phyloP scores from a whole-genome alignment of 495 filamentous ascomycete species.

The Hypoxylon rickii region DNA sequence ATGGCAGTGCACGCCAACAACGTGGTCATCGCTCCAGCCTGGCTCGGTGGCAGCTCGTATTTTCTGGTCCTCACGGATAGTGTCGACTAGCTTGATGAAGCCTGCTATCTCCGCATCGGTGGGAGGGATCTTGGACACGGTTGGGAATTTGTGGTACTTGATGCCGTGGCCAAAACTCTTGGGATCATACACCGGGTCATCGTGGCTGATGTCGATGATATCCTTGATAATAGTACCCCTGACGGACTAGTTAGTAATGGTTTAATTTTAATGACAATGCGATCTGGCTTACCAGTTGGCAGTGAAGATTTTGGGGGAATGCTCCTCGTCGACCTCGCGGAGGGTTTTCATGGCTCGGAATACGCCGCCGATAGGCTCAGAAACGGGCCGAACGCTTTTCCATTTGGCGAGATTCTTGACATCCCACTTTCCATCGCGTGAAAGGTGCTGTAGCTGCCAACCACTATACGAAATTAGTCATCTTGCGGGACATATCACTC shows the following conservation, averaged over 20 bases:
- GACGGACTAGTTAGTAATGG: slow-evolving; percentile 5
- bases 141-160: slow-evolving; percentile 84
- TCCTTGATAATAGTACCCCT: slow-evolving; percentile 64
- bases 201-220: slow-evolving; percentile 86
- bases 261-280: neutral
- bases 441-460: slow-evolving; percentile 89
- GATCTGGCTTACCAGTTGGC: slow-evolving; percentile 56
- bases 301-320: slow-evolving; percentile 77
- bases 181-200: slow-evolving; percentile 83
- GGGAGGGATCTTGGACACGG: slow-evolving; percentile 89
- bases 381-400: slow-evolving; percentile 77
- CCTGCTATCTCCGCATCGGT: slow-evolving; percentile 71
- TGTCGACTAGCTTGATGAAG: slow-evolving; percentile 81
- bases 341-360: slow-evolving; percentile 90
- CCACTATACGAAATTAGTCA: slow-evolving; percentile 45
- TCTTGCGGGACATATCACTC: too few species aligned
- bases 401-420: slow-evolving; percentile 96
- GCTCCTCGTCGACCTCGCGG: slow-evolving; percentile 80
- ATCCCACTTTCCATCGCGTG: slow-evolving; percentile 92
- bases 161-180: slow-evolving; percentile 76
- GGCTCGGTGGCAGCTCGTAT: slow-evolving; percentile 46
- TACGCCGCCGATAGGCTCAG: slow-evolving; percentile 70
- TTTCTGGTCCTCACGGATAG: slow-evolving; percentile 59
- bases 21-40: slow-evolving; percentile 45
- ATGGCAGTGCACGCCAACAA: slow-evolving; percentile 89